Evolutionary conservation across 2,329 filamentous ascomycete species (phyloP), one percentile per base, ranked within the genome.

Genomic region (Colletotrichum incanum): DNA sequence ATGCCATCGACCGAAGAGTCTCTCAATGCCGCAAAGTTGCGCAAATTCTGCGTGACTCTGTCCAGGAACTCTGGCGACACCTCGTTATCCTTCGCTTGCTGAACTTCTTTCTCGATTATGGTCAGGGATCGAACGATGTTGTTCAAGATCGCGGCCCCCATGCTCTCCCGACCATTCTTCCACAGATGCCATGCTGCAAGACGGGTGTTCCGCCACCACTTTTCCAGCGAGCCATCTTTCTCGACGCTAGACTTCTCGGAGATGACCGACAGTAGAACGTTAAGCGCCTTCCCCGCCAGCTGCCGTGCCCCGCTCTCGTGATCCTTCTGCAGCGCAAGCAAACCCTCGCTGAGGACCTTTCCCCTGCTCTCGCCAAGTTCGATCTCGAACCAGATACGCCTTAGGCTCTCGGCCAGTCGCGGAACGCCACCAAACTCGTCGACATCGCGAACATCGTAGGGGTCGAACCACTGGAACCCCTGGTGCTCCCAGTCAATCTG

Each of bases 131-230:
- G 80, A 6, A 90, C 78, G 12, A 91, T 71, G 14, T 83, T 84
- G 56, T 81, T 84, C 49, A 89, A 82, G 37, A 92, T 90, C 1
- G 90, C 86, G 0, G 90, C 87, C 1, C 87, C 87, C 90, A 93
- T 93, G 77, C 87, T 91, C 73, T 91, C 89, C n/a, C 90, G 86
- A 0, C 90, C 89, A 65, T 91, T 90, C 76, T 91, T 91, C 79
- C 88, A 90, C 1, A 93, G 80, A 78, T 92, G 88, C 88, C 91
- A 93, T 2, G 86, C 88, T 2, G 84, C 84, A 81, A 88, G 85
- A 18, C 88, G 84, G n/a, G 88, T 78, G 37, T 84, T 85, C 34
- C 78, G 79, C 90, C 90, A 93, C 86, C 89, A 91, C 8, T 78
- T 79, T 0, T 84, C 79, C n/a, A 73, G 28, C 11, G 61, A 71